Conservation (phyloP, 164 flowering plant genomes). For the Pachysandra terminalis region DNA sequence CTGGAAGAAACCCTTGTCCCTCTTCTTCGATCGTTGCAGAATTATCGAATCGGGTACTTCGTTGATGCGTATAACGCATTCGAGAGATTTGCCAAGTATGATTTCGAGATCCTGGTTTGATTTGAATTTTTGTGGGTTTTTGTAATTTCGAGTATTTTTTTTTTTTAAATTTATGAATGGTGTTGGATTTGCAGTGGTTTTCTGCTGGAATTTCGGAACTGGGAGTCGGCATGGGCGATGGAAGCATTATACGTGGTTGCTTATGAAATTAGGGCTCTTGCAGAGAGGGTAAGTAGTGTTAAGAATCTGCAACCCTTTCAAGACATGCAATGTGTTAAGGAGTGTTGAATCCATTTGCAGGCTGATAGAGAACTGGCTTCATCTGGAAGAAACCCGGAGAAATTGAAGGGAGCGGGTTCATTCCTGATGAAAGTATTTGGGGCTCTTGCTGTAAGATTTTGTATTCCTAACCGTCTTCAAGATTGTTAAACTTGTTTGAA, state of each 20-base stretch:
- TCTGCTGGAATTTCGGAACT: conserved; percentile 88
- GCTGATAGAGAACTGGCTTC: conserved; percentile 91
- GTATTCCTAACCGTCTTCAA: not conserved
- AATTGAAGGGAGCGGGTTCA: conserved; percentile 96
- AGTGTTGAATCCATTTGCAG: conserved; percentile 32
- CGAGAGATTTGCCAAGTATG: conserved; percentile 85
- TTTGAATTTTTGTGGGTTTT: conserved; percentile 1
- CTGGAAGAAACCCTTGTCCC: conserved; percentile 59
- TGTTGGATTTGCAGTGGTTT: conserved; percentile 66
- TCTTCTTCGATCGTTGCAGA: conserved; percentile 62
- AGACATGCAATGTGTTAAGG: no score
- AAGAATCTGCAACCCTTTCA: no score
- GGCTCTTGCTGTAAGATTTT: conserved; percentile 86
- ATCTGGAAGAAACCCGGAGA: conserved; percentile 75
- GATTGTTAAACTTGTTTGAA: not conserved
- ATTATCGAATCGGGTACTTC: conserved; percentile 48
- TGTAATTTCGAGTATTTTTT: not conserved
- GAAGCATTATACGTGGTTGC: conserved; percentile 71
- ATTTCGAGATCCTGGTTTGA: no score
- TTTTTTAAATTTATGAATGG: not conserved
- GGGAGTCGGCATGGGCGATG: conserved; percentile 99
- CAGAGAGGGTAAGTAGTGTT: conserved; percentile 89
- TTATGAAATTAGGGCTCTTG: conserved; percentile 90
- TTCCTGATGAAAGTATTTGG: conserved; percentile 98
- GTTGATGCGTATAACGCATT: conserved; percentile 72